Evolutionary conservation across 75 land plant genomes (phyloP), one percentile per base, ranked within the genome.

Genomic region (Cupressus sempervirens): DNA sequence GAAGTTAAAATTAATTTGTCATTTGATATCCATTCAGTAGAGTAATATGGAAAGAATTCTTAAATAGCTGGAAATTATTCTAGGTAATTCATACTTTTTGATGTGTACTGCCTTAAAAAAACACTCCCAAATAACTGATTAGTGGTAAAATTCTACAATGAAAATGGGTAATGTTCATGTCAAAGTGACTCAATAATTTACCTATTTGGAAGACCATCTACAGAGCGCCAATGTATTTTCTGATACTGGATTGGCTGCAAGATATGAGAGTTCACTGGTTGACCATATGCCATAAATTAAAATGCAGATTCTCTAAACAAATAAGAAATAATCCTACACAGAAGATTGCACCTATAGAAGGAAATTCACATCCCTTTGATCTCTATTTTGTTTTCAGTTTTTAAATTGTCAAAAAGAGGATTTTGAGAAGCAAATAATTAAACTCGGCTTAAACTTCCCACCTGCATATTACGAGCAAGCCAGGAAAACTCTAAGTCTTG

Each of bases 141-240:
- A 13, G 11, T 45, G 46, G 1, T 45, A n/a, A 45, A 15, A 45
- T 40, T 43, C 40, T 43, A 41, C 3, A 1, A 79, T 79, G 45
- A 43, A 79, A 23, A 79, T 43, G 0, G 26, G 43, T n/a, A n/a
- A 43, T 45, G n/a, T 79, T 79, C 12, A 36, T 43, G 50, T 43
- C 46, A 26, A 36, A 79, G n/a, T 3, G 41, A 16, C 46, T 41
- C 81, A 18, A 79, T 14, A 30, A 18, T 54, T 76, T 88, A 97
- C 99, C 96, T 94, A 85, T 97, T 97, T 53, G 98, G 95, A 83
- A 96, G 95, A 77, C 99, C 99, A 70, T 96, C 98, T 62, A 94
- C 85, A 83, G 98, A 96, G 87, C 95, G 87, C 99, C 99, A 97
- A 43, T 98, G 99, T 38, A 98, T 98, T 87, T 98, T 96, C 86